These are phyloP conservation scores for Xylaria castorea DNA, from an alignment of 495 filamentous ascomycete species.

Conservation along the genomic window DNA sequence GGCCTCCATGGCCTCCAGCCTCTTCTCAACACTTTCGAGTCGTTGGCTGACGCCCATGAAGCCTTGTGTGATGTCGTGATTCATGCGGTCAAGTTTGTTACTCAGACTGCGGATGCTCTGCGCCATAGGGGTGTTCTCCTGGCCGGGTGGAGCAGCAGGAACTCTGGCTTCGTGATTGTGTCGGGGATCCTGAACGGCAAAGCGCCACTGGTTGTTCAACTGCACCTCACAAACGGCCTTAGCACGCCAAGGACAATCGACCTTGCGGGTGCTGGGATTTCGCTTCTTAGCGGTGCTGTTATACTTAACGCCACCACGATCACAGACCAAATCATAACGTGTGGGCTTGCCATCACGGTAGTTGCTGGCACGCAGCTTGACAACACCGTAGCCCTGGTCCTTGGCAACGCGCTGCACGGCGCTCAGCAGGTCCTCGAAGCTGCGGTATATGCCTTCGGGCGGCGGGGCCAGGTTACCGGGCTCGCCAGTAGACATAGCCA, in stretches of 20 bases:
- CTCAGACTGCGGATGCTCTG: slow-evolving; percentile 53
- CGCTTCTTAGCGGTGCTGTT: slow-evolving; percentile 61
- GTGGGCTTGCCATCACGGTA: slow-evolving; percentile 59
- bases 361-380: slow-evolving; percentile 59
- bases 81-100: slow-evolving; percentile 57
- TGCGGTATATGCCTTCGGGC: slow-evolving; percentile 53
- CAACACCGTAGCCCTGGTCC: slow-evolving; percentile 57
- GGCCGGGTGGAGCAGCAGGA: slow-evolving; percentile 48
- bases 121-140: slow-evolving; percentile 53
- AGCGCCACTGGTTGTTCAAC: slow-evolving; percentile 58
- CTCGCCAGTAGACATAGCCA: slow-evolving; percentile 39
- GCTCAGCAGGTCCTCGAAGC: slow-evolving; percentile 53
- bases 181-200: slow-evolving; percentile 52
- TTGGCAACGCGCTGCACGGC: slow-evolving; percentile 54
- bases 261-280: slow-evolving; percentile 59
- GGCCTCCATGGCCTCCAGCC: slow-evolving; percentile 50
- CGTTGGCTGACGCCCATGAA: slow-evolving; percentile 41
- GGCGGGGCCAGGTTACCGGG: slow-evolving; percentile 50
- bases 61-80: slow-evolving; percentile 49
- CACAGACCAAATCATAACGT: slow-evolving; percentile 59
- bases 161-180: slow-evolving; percentile 59
- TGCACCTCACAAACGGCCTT: slow-evolving; percentile 61
- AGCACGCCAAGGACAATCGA: slow-evolving; percentile 59
- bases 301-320: slow-evolving; percentile 61
- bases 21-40: slow-evolving; percentile 51